Conservation (phyloP, 1,284 basidiomycete species). For the Fomitopsis schrenkii region DNA sequence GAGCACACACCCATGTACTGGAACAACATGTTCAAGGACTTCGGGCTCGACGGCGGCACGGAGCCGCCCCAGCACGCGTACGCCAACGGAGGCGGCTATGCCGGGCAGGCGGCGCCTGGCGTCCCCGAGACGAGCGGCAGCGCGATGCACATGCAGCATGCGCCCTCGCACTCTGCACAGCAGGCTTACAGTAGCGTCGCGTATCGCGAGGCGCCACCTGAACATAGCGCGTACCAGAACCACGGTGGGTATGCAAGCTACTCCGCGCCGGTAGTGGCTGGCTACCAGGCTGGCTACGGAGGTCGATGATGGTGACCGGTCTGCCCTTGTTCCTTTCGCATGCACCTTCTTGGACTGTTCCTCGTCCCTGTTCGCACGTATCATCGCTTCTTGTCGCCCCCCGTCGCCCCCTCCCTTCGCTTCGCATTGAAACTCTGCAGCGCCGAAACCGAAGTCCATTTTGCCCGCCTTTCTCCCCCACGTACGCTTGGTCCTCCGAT, state of each 20-base stretch:
- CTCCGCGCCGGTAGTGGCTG: not conserved
- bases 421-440: not conserved
- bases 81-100: not conserved
- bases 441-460: too few relatives aligned
- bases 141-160: not conserved
- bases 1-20: slow-evolving; percentile 55
- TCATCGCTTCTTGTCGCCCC: not conserved
- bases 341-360: not conserved
- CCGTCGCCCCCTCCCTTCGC: not conserved
- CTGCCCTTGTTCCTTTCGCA: not conserved
- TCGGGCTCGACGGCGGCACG: slow-evolving; percentile 41
- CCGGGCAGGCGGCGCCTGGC: not conserved
- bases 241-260: not conserved
- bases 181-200: not conserved
- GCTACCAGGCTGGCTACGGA: not conserved
- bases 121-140: not conserved
- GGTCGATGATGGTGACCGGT: not conserved
- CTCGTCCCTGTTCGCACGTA: not conserved
- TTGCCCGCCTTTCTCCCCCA: not conserved
- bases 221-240: not conserved
- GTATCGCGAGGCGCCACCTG: not conserved
- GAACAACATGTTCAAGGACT: slow-evolving; percentile 65
- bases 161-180: not conserved
- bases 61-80: slow-evolving; percentile 4
- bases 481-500: not conserved